These are phyloP conservation scores for Xylaria sp. DNA, from an alignment of 2,329 filamentous ascomycete species.

Conservation along the genomic window DNA sequence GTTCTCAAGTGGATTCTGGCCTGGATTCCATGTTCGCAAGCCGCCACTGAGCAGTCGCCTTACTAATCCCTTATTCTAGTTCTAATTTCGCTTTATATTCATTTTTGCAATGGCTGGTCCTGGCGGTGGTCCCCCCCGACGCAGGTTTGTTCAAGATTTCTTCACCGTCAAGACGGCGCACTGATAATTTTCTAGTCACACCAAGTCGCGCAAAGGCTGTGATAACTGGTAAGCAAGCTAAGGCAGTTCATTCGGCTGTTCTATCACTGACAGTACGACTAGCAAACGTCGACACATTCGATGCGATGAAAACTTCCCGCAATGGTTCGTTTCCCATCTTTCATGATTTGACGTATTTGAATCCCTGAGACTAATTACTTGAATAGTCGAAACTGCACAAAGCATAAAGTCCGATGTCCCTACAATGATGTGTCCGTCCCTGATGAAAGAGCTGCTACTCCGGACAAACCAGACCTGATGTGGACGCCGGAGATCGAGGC, in stretches of 20 bases:
- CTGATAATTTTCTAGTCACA: constrained; percentile 74
- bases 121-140: constrained; percentile 88
- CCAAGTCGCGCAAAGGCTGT: constrained; percentile 98
- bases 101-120: constrained; percentile 82
- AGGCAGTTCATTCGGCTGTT: neutral
- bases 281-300: constrained; percentile 94
- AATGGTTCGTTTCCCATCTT: constrained; percentile 75
- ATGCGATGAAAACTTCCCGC: constrained; percentile 96
- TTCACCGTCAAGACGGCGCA: neutral
- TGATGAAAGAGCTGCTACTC: constrained; percentile 69
- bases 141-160: constrained; percentile 60
- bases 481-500: constrained; percentile 88
- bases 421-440: constrained; percentile 88
- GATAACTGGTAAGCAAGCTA: constrained; percentile 76
- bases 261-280: constrained; percentile 34
- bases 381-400: constrained; percentile 94
- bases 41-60: neutral
- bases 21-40: neutral
- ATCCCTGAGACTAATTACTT: constrained; percentile 2
- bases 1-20: neutral
- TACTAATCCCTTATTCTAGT: constrained; percentile 43
- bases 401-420: constrained; percentile 97
- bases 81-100: constrained; percentile 48
- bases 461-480: constrained; percentile 75
- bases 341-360: constrained; percentile 18